Conservation (phyloP, 148 eudicot species). For the Heliosperma pusillum region DNA sequence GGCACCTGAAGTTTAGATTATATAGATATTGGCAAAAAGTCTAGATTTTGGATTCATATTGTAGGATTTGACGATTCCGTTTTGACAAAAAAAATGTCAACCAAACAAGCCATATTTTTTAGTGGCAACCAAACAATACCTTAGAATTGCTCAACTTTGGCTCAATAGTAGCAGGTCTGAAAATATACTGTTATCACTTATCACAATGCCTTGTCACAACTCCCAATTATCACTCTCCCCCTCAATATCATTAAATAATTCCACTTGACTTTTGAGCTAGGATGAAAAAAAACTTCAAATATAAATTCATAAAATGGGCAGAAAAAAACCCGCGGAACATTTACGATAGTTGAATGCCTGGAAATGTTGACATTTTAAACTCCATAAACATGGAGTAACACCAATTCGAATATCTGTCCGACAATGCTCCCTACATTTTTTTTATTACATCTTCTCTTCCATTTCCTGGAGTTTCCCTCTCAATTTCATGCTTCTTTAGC, state of each 20-base stretch:
- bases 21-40: too few relatives aligned
- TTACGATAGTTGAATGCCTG: not conserved
- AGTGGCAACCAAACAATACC: too few relatives aligned
- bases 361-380: not conserved
- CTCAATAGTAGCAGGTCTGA: not conserved
- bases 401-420: not conserved
- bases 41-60: too few relatives aligned
- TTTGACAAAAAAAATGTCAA: too few relatives aligned
- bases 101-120: too few relatives aligned
- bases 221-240: too few relatives aligned
- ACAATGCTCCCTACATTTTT: not conserved
- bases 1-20: too few relatives aligned
- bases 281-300: not conserved
- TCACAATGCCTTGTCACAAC: too few relatives aligned
- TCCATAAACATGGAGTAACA: not conserved
- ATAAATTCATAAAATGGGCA: not conserved
- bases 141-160: not conserved
- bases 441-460: not conserved
- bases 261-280: not conserved
- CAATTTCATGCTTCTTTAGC: not conserved
- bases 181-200: not conserved
- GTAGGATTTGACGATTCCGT: too few relatives aligned
- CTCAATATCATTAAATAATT: not conserved
- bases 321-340: conserved; percentile 8
- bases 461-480: not conserved